phyloP scores from a whole-genome alignment of 192 early-diverging fungal genomes.

The Linnemannia hyalina region DNA sequence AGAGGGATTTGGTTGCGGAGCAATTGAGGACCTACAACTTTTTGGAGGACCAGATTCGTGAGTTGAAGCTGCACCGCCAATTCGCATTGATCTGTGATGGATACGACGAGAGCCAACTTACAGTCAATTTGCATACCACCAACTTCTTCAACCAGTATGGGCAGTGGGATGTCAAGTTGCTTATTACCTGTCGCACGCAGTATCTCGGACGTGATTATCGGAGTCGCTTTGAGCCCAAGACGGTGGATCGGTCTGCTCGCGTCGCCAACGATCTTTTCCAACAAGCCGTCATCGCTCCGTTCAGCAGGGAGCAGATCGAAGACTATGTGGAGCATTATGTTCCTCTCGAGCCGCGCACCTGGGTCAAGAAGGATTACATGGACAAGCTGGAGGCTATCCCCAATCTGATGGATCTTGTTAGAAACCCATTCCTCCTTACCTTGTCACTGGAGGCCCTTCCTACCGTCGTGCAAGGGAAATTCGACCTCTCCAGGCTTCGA shows the following conservation, averaged over 20 bases:
- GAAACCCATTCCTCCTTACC: too few relatives aligned
- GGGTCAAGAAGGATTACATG: too few relatives aligned
- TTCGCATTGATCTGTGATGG: constrained; percentile 7
- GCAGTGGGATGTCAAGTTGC: constrained; percentile 20
- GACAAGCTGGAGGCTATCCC: too few relatives aligned
- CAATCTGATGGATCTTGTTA: too few relatives aligned
- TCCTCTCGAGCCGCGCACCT: too few relatives aligned
- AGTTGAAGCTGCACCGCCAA: not conserved
- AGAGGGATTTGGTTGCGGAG: too few relatives aligned
- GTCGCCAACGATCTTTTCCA: constrained; percentile 3
- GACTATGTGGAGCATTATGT: constrained; percentile 2
- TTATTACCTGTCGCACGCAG: constrained; percentile 25
- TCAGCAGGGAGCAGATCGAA: constrained; percentile 14
- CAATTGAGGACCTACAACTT: too few relatives aligned
- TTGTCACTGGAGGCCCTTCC: too few relatives aligned
- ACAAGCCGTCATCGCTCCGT: constrained; percentile 28
- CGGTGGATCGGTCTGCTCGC: not conserved
- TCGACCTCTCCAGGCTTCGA: too few relatives aligned
- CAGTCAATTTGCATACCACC: not conserved
- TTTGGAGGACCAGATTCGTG: too few relatives aligned
- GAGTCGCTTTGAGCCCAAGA: constrained; percentile 8
- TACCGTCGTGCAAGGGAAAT: too few relatives aligned
- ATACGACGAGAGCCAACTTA: not conserved
- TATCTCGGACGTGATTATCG: constrained; percentile 22
- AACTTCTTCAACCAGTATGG: constrained; percentile 9